Conservation (phyloP, 169 alveolate species). For the Miamiensis avidus region DNA sequence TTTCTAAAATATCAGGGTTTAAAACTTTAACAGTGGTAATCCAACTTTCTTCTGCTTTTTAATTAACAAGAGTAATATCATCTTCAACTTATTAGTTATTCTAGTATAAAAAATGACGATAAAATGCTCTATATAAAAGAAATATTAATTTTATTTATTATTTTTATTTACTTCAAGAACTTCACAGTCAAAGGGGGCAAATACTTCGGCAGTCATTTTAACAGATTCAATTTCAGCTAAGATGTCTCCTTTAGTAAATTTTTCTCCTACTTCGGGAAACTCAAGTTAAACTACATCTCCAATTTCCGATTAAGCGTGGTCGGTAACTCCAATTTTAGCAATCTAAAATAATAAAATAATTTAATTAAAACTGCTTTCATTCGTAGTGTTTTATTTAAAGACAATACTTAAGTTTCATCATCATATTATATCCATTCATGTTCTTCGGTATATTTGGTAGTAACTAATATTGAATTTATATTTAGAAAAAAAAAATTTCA, state of each 20-base stretch:
- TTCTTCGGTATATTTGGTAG: constrained; percentile 37
- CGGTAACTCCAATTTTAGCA: constrained; percentile 60
- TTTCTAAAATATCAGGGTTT: neutral
- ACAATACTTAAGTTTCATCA: constrained; percentile 26
- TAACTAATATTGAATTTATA: neutral
- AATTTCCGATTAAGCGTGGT: constrained; percentile 54
- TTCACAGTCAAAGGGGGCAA: constrained; percentile 53
- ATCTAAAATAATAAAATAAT: neutral
- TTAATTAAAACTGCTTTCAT: too few relatives aligned
- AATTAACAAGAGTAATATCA: constrained; percentile 6
- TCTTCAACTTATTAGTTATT: constrained; percentile 25
- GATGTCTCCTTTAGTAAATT: constrained; percentile 36
- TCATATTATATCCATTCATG: constrained; percentile 69
- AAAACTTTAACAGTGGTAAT: constrained; percentile 3
- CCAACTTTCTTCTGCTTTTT: constrained; percentile 35
- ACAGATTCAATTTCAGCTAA: constrained; percentile 59
- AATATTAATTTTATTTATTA: neutral
- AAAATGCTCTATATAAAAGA: neutral
- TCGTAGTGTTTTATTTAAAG: too few relatives aligned
- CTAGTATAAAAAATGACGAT: neutral
- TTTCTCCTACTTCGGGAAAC: constrained; percentile 39
- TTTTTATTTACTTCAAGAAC: constrained; percentile 30
- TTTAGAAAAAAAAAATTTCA: neutral
- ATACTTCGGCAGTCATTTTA: constrained; percentile 61
- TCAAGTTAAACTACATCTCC: constrained; percentile 73